phyloP scores from a whole-genome alignment of 192 early-diverging fungal species.

The Coemansia sp. region DNA sequence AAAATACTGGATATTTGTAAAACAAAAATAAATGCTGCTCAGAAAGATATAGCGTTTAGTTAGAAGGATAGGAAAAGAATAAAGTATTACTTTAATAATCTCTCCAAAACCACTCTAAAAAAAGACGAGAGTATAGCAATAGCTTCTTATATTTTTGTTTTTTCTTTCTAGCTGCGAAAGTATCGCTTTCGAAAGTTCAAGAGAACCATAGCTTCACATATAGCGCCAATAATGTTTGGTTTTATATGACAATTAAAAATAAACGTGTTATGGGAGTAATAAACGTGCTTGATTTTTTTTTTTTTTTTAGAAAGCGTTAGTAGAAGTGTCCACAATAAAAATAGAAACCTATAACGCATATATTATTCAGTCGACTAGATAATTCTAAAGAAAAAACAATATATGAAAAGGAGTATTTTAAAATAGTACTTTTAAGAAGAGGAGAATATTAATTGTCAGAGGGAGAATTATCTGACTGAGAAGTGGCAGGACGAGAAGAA shows the following conservation, averaged over 20 bases:
- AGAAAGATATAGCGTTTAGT: background rate
- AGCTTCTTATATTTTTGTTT: background rate
- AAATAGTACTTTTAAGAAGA: too few species aligned
- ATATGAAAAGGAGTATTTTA: background rate
- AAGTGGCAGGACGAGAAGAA: slow-evolving; percentile 28
- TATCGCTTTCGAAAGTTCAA: background rate
- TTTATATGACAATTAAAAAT: background rate
- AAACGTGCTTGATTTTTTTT: background rate
- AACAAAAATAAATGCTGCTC: too few species aligned
- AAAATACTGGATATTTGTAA: background rate
- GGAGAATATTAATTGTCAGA: background rate
- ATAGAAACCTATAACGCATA: background rate
- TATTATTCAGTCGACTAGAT: background rate
- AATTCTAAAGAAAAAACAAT: background rate
- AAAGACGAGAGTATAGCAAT: background rate
- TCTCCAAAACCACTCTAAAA: background rate
- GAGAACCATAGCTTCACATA: too few species aligned
- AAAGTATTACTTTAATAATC: background rate
- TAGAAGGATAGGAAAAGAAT: background rate
- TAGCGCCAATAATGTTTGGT: too few species aligned
- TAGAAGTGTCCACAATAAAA: too few species aligned
- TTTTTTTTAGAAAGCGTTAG: background rate
- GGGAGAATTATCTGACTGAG: slow-evolving; percentile 10
- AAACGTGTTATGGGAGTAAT: background rate
- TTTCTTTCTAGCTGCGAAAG: background rate